Percentiles rank a stretch among this genome's conserved stretches.
Evolutionary conservation across 2,329 filamentous ascomycete species (phyloP).

Genomic region (Phoma sp.): DNA sequence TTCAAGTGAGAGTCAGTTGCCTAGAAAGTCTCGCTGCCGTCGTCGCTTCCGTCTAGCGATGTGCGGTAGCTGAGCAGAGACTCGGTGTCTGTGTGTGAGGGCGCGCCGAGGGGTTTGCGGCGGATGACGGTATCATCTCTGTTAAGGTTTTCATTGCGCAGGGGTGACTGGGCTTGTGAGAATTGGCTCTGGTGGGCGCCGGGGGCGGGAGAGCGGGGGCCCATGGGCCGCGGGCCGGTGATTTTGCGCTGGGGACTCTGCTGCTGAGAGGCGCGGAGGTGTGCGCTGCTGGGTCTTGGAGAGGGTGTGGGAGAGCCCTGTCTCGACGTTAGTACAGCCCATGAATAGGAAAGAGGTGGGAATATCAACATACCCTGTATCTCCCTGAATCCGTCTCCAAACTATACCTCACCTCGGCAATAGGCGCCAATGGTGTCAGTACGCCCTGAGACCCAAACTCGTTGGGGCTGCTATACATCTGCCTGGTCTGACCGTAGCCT

Average conservation of each 20-base stretch:
- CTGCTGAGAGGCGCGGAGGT: constrained; percentile 31
- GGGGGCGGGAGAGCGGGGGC: constrained; percentile 55
- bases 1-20: too few species aligned
- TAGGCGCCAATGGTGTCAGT: constrained; percentile 55
- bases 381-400: constrained; percentile 54
- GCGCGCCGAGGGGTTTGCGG: constrained; percentile 40
- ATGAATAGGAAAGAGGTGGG: too few species aligned
- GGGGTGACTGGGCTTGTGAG: constrained; percentile 14
- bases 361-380: constrained; percentile 29
- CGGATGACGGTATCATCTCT: constrained; percentile 41
- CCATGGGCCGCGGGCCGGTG: constrained; percentile 58
- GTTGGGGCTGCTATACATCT: constrained; percentile 48
- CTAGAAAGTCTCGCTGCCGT: constrained; percentile 16
- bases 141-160: constrained; percentile 28
- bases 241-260: constrained; percentile 51
- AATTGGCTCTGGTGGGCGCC: background rate
- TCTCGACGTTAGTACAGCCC: too few species aligned
- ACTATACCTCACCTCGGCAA: constrained; percentile 58
- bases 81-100: constrained; percentile 3
- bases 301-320: constrained; percentile 45
- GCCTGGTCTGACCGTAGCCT: constrained; percentile 46
- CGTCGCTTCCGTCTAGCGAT: constrained; percentile 27
- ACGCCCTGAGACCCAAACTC: constrained; percentile 47
- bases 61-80: constrained; percentile 25
- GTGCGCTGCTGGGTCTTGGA: constrained; percentile 36